Evolutionary conservation across 495 filamentous ascomycete species (phyloP).

Genomic region (Podospora australis): DNA sequence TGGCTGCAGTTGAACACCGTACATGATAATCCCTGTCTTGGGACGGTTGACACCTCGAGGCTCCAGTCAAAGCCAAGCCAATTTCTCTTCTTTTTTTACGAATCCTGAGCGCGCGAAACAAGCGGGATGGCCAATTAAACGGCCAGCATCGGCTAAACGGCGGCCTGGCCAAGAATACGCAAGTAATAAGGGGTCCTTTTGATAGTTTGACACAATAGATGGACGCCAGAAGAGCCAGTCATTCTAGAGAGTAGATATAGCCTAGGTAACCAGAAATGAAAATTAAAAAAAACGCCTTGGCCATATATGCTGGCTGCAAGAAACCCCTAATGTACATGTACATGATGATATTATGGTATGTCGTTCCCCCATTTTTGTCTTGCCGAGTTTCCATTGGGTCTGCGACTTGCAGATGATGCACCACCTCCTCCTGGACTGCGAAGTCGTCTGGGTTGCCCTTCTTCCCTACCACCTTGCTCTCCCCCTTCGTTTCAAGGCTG

Average conservation of each 20-base stretch:
- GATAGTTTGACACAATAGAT: not conserved
- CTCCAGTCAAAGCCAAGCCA: not conserved
- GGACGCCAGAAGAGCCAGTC: constrained; percentile 6
- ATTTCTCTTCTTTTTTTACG: not conserved
- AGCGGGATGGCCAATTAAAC: not conserved
- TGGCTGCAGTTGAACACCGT: too few relatives aligned
- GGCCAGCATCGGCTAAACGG: constrained; percentile 2
- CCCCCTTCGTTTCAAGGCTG: not conserved
- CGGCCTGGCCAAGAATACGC: too few relatives aligned
- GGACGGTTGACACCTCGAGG: not conserved
- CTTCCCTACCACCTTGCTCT: not conserved
- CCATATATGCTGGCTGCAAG: constrained; percentile 12
- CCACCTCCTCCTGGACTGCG: not conserved
- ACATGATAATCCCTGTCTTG: too few relatives aligned
- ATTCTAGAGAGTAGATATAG: constrained; percentile 5
- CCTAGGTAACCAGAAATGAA: not conserved
- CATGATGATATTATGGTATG: constrained; percentile 12
- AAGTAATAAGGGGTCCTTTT: too few relatives aligned
- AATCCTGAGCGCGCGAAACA: too few relatives aligned
- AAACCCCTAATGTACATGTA: constrained; percentile 5
- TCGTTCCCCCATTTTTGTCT: constrained; percentile 9
- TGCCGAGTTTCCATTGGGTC: constrained; percentile 12
- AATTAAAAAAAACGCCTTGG: constrained; percentile 16
- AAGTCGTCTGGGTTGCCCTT: not conserved
- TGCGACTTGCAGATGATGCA: constrained; percentile 3